Base-by-base conservation (phyloP, 164 flowering plant species). In the Platanus orientalis region DNA sequence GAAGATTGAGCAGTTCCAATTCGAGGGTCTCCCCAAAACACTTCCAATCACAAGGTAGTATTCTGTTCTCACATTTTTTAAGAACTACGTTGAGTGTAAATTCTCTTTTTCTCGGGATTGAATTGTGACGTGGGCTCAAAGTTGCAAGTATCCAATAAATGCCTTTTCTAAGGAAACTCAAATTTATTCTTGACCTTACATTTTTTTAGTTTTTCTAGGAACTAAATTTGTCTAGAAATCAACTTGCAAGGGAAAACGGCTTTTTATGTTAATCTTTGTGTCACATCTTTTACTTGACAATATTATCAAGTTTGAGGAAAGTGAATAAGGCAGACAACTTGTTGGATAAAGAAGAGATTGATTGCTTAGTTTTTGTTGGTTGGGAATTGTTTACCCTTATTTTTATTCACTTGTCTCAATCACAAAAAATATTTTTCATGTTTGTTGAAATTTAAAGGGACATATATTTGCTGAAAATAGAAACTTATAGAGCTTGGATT, bases 31-130 rank as follows among this genome's bases (percentile, higher is more conserved):
- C 28, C 54, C 69, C 61, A 34, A 76, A 74, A 26, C 44, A 65
- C 26, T 29, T 62, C 48, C 66, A 58, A n/a, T 44, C 73, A 26
- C 79, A 68, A 78, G 83, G 79, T 73, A 71, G 62, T 76, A 45
- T 19, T 45, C 20, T 45, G 1, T 45, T 16, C 49, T 45, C 6
- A 19, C 16, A 19, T 13, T 45, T 19, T 45, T 45, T 10, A 34
- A 5, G 10, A 5, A 34, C 39, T 34, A 5, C 10, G 7, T 10
- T 34, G 39, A n/a, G 39, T 34, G 39, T 34, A 34, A 5, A n/a
- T n/a, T 34, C 10, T 34, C 10, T 34, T 34, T 34, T 34, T 34
- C 10, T 34, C 39, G 10, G 39, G 10, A 34, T 10, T 0, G 39
- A 34, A 5, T 34, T 34, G 39, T 34, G 39, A 34, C 10, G 7